Conservation (phyloP, 1,284 basidiomycete species). For the Tilletia horrida region DNA sequence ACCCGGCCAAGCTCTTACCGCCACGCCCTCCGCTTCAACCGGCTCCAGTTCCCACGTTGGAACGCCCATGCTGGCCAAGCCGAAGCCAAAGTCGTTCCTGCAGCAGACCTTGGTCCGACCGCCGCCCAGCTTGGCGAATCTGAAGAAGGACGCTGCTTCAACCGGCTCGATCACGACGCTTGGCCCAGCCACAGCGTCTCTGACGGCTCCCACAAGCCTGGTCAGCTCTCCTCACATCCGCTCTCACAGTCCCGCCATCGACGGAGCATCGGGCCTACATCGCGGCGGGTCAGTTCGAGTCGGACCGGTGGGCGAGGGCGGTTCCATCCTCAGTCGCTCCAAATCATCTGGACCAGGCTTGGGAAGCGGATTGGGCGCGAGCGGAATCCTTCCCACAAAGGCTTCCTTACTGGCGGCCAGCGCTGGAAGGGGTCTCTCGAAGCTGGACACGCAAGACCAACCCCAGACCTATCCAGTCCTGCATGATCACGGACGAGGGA, state of each 20-base stretch:
- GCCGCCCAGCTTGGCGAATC: not conserved
- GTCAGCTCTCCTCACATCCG: not conserved
- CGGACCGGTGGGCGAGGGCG: not conserved
- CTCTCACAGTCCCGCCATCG: too few species aligned
- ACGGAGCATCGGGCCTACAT: too few species aligned
- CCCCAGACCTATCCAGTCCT: not conserved
- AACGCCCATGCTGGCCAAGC: not conserved
- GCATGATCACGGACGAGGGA: slow-evolving; percentile 2
- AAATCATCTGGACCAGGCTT: not conserved
- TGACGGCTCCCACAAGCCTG: not conserved
- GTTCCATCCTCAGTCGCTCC: slow-evolving; percentile 4
- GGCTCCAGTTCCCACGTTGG: too few species aligned
- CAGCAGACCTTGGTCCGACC: slow-evolving; percentile 1
- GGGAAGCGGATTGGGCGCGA: not conserved
- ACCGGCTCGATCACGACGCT: too few species aligned
- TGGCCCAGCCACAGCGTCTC: too few species aligned
- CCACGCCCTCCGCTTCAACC: not conserved
- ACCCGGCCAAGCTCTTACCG: not conserved
- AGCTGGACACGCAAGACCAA: not conserved
- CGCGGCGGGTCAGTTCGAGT: not conserved
- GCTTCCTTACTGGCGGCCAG: too few species aligned
- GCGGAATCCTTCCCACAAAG: not conserved
- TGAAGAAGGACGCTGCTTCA: not conserved
- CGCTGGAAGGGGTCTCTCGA: not conserved
- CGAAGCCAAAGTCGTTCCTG: slow-evolving; percentile 2